A percentile compares a stretch with the other conserved stretches of the same genome.
Conservation (phyloP, 148 eudicot species). For the Fallopia convolvulus region DNA sequence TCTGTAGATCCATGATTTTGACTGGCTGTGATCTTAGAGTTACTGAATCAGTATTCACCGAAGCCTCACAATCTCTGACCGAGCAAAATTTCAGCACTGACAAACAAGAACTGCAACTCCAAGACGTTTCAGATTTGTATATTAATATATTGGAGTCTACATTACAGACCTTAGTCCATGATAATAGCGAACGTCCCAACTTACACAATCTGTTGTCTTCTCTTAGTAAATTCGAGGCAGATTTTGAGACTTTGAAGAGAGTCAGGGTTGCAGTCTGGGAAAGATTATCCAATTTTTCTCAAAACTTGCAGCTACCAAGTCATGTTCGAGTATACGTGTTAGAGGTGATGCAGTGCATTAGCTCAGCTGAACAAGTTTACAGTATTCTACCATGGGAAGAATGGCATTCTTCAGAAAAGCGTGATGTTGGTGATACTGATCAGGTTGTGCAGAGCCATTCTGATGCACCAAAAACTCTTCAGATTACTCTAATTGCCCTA, state of each 20-base stretch:
- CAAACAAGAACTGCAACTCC: conserved; percentile 21
- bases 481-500: conserved; percentile 71
- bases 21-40: conserved; percentile 69
- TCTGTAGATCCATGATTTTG: conserved; percentile 72
- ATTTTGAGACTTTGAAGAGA: conserved; percentile 43
- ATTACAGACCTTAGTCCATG: conserved; percentile 49
- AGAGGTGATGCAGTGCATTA: conserved; percentile 78
- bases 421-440: conserved; percentile 22
- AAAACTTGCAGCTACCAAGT: conserved; percentile 64
- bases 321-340: conserved; percentile 64
- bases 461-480: conserved; percentile 57
- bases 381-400: conserved; percentile 74
- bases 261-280: conserved; percentile 84
- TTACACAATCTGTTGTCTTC: conserved; percentile 54
- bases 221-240: conserved; percentile 52
- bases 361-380: conserved; percentile 31
- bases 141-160: conserved; percentile 47
- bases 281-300: conserved; percentile 67
- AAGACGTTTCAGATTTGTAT: conserved; percentile 57
- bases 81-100: conserved; percentile 23
- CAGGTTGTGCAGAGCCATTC: conserved; percentile 22
- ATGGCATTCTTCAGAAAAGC: conserved; percentile 23
- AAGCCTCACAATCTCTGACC: conserved; percentile 30
- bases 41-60: conserved; percentile 43
- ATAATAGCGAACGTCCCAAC: conserved; percentile 34